These are phyloP conservation scores for Exophiala oligosperma DNA, from an alignment of 2,329 filamentous ascomycete species.

Conservation along the genomic window DNA sequence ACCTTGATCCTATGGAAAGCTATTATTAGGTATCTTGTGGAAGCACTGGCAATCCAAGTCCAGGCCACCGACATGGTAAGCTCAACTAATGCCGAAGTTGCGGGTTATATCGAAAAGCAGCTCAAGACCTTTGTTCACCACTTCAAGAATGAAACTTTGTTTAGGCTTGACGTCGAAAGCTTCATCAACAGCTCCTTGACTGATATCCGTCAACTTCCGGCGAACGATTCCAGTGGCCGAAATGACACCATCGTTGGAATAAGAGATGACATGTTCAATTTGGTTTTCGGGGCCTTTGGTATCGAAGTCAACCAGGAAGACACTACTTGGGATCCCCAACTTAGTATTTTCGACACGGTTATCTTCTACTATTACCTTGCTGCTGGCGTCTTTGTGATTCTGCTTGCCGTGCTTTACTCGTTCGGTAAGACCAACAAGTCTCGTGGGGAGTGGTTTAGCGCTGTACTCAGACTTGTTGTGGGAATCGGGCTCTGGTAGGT, in stretches of 20 bases:
- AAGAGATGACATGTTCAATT: no score
- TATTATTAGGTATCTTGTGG: not conserved
- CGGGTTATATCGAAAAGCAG: no score
- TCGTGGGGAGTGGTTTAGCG: constrained; percentile 14
- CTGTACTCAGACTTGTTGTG: not conserved
- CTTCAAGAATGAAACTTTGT: not conserved
- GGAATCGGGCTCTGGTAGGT: constrained; percentile 4
- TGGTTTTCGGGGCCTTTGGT: no score
- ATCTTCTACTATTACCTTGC: constrained; percentile 13
- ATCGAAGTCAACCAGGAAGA: not conserved
- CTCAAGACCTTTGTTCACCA: not conserved
- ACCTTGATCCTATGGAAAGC: constrained; percentile 16
- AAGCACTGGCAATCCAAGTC: no score
- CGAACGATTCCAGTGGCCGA: no score
- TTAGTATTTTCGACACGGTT: constrained; percentile 3
- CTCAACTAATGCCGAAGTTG: no score
- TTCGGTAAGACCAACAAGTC: constrained; percentile 26
- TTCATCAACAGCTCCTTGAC: not conserved
- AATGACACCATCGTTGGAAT: no score
- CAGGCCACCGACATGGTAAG: no score
- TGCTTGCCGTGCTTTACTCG: constrained; percentile 21
- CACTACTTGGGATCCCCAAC: not conserved
- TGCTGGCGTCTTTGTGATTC: constrained; percentile 8
- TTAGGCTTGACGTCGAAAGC: not conserved
- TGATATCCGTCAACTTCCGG: no score